Evolutionary conservation across 345 rosid species (phyloP).

Genomic region (Corchorus olitorius): DNA sequence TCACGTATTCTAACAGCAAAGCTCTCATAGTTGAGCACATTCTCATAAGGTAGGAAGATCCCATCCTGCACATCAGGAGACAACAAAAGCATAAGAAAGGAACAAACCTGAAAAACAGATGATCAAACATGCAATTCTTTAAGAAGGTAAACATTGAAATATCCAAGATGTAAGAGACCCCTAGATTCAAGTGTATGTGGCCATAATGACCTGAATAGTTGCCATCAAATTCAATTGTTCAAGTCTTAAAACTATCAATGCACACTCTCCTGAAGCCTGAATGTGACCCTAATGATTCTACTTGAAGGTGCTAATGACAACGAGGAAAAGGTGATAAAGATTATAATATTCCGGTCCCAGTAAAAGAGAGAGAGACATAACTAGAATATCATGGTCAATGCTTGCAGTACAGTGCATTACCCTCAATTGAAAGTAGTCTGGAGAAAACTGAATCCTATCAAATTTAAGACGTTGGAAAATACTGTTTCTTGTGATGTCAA

Average conservation of each 20-base stretch:
- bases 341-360: neutral
- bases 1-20: conserved; percentile 83
- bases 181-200: neutral
- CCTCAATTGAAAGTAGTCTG: neutral
- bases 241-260: neutral
- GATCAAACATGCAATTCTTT: neutral
- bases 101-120: neutral
- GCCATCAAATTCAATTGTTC: neutral
- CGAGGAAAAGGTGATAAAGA: neutral
- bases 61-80: conserved; percentile 67
- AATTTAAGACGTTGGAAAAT: neutral
- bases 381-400: neutral
- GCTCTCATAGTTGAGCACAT: conserved; percentile 90
- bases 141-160: neutral
- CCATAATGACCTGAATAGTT: neutral
- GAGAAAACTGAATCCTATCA: neutral
- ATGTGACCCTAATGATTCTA: neutral
- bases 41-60: conserved; percentile 92
- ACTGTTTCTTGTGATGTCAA: neutral
- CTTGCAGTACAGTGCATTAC: neutral
- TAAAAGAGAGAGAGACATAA: neutral
- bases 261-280: conserved; percentile 5
- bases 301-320: neutral
- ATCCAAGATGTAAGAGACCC: neutral
- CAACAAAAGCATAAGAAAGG: conserved; percentile 14